Evolutionary conservation across 495 filamentous ascomycete genomes (phyloP), one percentile per base, ranked within the genome.

Genomic region (Tricharina praecox): DNA sequence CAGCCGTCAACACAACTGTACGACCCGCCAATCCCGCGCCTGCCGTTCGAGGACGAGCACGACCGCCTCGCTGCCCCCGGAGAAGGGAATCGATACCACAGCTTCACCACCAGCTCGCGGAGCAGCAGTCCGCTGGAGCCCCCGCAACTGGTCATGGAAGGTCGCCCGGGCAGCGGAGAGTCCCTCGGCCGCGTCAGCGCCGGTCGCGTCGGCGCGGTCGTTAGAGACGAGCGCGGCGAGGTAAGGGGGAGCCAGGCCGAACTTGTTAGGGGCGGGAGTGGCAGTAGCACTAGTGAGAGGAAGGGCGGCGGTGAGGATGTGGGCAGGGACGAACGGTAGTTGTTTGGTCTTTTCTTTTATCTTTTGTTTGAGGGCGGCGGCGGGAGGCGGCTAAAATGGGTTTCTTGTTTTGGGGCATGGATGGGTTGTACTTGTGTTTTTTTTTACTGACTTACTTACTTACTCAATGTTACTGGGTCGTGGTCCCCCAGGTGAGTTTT

Each of bases 81-180:
- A 25, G 30, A 23, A 8, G n/a, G n/a, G n/a, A n/a, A n/a, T n/a
- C n/a, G n/a, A n/a, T n/a, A 47, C 47, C 25, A 33, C 40, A 25
- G 26, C 33, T 3, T 30, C 47, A 23, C 30, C 25, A 18, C 50
- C 52, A n/a, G 51, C 45, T 11, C 44, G 50, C 19, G 54, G 58
- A 18, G 53, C 55, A 60, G 53, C n/a, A 48, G 45, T 39, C 52
- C 48, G 15, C 53, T 61, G 24, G 45, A 59, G n/a, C 57, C 53
- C 2, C 58, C 57, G n/a, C 50, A 48, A 44, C 47, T 60, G 36
- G 48, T 40, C 2, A 34, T 46, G 2, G 33, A 54, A 19, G 57
- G 52, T 19, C 38, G 55, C 13, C 40, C 48, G 3, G 52, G 42
- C 16, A 53, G 58, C n/a, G 53, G 58, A 9, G 57, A 59, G 13